Evolutionary conservation across 805 yeast species (phyloP).

Genomic region (Cyberlindnera petersonii): DNA sequence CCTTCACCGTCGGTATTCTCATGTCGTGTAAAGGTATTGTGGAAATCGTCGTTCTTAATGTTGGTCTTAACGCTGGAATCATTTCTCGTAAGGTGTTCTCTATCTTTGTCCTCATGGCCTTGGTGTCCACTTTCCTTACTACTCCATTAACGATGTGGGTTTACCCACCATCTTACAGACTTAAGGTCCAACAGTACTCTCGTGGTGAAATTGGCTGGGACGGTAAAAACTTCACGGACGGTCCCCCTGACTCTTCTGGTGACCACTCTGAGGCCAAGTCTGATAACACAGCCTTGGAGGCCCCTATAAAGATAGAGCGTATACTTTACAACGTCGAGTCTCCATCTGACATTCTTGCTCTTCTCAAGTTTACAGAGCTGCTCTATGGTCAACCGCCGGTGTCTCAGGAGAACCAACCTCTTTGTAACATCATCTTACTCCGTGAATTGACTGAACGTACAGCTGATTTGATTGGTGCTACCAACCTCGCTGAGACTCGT

Average conservation of each 20-base stretch:
- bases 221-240: slow-evolving; percentile 25
- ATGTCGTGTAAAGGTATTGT: slow-evolving; percentile 91
- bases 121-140: slow-evolving; percentile 72
- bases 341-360: slow-evolving; percentile 22
- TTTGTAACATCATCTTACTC: slow-evolving; percentile 50
- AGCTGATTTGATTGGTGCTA: slow-evolving; percentile 65
- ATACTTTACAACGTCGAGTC: slow-evolving; percentile 25
- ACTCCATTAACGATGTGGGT: slow-evolving; percentile 63
- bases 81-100: slow-evolving; percentile 62
- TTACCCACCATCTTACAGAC: slow-evolving; percentile 62
- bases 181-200: slow-evolving; percentile 36
- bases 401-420: slow-evolving; percentile 23
- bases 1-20: slow-evolving; percentile 69
- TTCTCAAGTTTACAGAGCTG: slow-evolving; percentile 23
- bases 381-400: slow-evolving; percentile 26
- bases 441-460: slow-evolving; percentile 63
- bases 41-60: slow-evolving; percentile 72
- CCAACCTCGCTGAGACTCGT: slow-evolving; percentile 34
- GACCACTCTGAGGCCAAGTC: slow-evolving; percentile 10
- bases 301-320: slow-evolving; percentile 16
- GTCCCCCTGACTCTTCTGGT: slow-evolving; percentile 7
- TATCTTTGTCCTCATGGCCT: slow-evolving; percentile 82
- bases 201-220: slow-evolving; percentile 30
- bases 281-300: slow-evolving; percentile 12
- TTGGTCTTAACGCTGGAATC: slow-evolving; percentile 70